Percentiles rank a stretch among this genome's conserved stretches.
phyloP scores from a whole-genome alignment of 2,329 filamentous ascomycete species.

The Fusarium goolgardi region DNA sequence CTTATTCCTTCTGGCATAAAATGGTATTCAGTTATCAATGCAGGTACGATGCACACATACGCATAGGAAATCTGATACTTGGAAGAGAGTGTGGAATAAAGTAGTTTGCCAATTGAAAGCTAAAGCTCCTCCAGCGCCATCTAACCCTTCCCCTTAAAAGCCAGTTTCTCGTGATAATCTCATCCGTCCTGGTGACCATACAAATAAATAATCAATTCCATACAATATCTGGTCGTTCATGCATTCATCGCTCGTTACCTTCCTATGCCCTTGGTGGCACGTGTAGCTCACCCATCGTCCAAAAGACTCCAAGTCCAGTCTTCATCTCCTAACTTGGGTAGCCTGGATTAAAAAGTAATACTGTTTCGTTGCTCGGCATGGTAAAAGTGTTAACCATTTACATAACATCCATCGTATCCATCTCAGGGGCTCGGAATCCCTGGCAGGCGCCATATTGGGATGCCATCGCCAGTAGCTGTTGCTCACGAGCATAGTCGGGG shows the following conservation, averaged over 20 bases:
- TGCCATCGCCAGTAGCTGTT: conserved; percentile 70
- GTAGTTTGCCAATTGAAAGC: conserved; percentile 38
- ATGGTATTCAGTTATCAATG: neutral
- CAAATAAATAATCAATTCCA: conserved; percentile 27
- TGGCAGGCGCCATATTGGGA: conserved; percentile 74
- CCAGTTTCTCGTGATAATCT: conserved; percentile 28
- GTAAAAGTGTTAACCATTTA: conserved; percentile 42
- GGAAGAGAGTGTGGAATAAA: conserved; percentile 28
- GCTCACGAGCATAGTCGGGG: conserved; percentile 59
- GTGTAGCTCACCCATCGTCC: conserved; percentile 9
- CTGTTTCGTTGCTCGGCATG: conserved; percentile 32
- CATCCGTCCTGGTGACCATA: conserved; percentile 27
- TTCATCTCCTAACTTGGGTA: conserved; percentile 18
- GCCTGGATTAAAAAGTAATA: conserved; percentile 20
- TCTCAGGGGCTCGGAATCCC: conserved; percentile 58
- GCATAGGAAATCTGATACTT: conserved; percentile 38
- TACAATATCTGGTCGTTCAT: conserved; percentile 28
- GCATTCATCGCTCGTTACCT: conserved; percentile 6
- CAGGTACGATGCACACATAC: conserved; percentile 21
- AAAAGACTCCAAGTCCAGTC: conserved; percentile 10
- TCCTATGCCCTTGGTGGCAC: conserved; percentile 4
- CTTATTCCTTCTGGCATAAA: neutral
- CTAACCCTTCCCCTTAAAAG: conserved; percentile 24
- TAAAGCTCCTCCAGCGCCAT: conserved; percentile 37
- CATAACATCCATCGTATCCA: conserved; percentile 62